Evolutionary conservation across 23 red algal genomes (phyloP), one percentile per base, ranked within the genome.

Genomic region (Gracilaria gracilis): DNA sequence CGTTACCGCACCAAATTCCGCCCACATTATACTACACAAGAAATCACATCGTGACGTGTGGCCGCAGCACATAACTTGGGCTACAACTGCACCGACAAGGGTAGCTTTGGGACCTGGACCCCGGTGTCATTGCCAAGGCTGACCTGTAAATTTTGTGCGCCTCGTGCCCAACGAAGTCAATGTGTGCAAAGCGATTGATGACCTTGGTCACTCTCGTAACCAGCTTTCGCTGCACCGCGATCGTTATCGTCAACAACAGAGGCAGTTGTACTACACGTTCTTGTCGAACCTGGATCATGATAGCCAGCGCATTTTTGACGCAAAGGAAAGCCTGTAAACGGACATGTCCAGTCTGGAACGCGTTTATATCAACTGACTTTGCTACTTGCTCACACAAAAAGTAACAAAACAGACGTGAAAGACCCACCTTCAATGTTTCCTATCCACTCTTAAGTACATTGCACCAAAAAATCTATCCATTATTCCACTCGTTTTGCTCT

Each of bases 31-130:
- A n/a, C n/a, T n/a, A n/a, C n/a, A n/a, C n/a, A n/a, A n/a, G n/a
- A n/a, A n/a, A n/a, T n/a, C n/a, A n/a, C n/a, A n/a, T n/a, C n/a
- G n/a, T n/a, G n/a, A n/a, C n/a, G n/a, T n/a, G n/a, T n/a, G n/a
- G n/a, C n/a, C n/a, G n/a, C n/a, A n/a, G n/a, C n/a, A n/a, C n/a
- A n/a, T n/a, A n/a, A n/a, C n/a, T n/a, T 98, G 91, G 85, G 79
- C 11, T 83, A 92, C 0, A 83, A 98, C 55, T 80, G 75, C 23
- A 84, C 75, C n/a, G 82, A 85, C 33, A n/a, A n/a, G n/a, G n/a
- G n/a, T 61, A 98, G 38, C 84, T 83, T 4, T 98, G 96, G 96
- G 91, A 98, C 64, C 47, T 95, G 40, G 96, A 98, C 25, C 84
- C 31, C 8, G 89, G 51, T 46, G 79, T 75, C 2, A 65, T 77